phyloP scores from a whole-genome alignment of 2,329 filamentous ascomycete species.

The Beauveria sp. region DNA sequence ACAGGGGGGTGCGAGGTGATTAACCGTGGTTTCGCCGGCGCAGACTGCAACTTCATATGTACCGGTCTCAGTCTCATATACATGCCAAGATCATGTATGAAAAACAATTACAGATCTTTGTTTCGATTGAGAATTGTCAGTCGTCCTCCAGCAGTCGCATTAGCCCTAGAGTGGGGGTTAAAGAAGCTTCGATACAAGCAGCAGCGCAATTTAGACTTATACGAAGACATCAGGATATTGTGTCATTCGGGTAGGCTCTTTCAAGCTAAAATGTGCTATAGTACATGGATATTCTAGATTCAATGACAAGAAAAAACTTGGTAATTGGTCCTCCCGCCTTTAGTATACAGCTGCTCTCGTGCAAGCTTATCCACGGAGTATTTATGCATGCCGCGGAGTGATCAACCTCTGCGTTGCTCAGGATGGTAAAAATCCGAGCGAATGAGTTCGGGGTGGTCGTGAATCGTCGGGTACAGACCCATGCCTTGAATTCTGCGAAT shows the following conservation, averaged over 20 bases:
- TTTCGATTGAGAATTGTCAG: neutral
- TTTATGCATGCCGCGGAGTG: neutral
- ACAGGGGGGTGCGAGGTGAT: constrained; percentile 2
- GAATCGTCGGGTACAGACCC: constrained; percentile 85
- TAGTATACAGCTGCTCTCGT: neutral
- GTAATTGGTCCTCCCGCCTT: neutral
- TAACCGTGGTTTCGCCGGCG: constrained; percentile 12
- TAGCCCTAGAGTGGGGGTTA: no score
- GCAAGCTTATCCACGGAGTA: neutral
- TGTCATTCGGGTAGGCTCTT: neutral
- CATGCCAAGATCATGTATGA: neutral
- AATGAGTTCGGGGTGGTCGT: constrained; percentile 79
- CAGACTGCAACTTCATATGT: neutral
- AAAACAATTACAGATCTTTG: neutral
- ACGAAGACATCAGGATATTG: neutral
- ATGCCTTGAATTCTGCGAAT: constrained; percentile 82
- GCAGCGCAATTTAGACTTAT: neutral
- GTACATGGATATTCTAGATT: constrained; percentile 9
- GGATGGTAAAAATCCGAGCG: constrained; percentile 28
- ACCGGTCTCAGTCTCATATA: neutral
- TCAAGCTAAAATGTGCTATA: neutral
- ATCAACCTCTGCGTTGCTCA: constrained; percentile 2
- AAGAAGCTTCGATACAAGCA: neutral
- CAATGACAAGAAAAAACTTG: neutral
- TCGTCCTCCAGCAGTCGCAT: neutral